Percentiles rank a stretch among this genome's conserved stretches.
Conservation (phyloP, 2,329 filamentous ascomycete species). For the Epichloe glyceriae region DNA sequence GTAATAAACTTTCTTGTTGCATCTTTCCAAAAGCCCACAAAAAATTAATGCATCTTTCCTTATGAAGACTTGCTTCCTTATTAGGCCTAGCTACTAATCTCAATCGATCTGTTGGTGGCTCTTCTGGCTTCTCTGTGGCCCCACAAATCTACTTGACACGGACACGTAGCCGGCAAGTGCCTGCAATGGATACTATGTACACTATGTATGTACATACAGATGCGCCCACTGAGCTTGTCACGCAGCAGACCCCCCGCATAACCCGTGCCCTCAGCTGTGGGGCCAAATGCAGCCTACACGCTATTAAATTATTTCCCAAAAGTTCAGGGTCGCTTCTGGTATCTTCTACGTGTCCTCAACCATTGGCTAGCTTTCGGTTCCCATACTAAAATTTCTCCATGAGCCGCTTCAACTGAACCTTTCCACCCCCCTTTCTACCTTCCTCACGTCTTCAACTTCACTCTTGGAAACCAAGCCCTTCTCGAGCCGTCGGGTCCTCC, state of each 20-base stretch:
- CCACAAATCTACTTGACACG: neutral
- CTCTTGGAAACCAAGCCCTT: conserved; percentile 13
- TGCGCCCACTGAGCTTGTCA: too few species aligned
- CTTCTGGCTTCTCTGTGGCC: neutral
- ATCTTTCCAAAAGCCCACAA: too few species aligned
- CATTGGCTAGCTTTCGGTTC: conserved; percentile 4
- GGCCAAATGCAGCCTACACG: neutral
- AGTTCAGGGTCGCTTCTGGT: neutral
- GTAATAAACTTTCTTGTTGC: too few species aligned
- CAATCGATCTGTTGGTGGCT: neutral
- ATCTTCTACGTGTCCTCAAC: conserved; percentile 12
- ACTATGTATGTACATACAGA: too few species aligned
- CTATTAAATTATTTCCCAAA: neutral
- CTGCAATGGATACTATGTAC: too few species aligned
- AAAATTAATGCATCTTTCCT: too few species aligned
- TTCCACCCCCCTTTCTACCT: conserved; percentile 8
- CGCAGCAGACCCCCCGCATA: too few species aligned
- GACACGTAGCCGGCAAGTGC: too few species aligned
- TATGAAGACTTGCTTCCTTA: too few species aligned
- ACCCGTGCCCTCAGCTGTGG: neutral
- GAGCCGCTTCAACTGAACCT: conserved; percentile 9
- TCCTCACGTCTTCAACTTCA: conserved; percentile 13
- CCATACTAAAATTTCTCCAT: conserved; percentile 4
- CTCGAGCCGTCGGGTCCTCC: conserved; percentile 16
- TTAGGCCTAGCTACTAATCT: too few species aligned